A percentile compares a stretch with the other conserved stretches of the same genome.
These are phyloP conservation scores for Penicillium sp. DNA, from an alignment of 2,329 filamentous ascomycete species.

Conservation along the genomic window DNA sequence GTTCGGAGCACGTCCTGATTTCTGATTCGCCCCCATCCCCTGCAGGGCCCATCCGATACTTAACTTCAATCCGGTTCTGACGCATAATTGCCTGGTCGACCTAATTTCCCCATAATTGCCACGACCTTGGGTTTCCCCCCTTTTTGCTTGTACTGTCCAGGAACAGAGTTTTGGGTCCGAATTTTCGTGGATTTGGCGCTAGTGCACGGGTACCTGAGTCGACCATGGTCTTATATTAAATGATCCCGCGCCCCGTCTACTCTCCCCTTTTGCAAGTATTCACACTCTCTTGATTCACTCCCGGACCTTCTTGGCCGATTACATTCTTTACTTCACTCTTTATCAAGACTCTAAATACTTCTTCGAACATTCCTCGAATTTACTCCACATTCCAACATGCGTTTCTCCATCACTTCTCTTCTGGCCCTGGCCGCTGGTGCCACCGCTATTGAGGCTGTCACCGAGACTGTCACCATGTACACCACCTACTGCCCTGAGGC, in stretches of 20 bases:
- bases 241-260: slow-evolving; percentile 4
- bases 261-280: slow-evolving; percentile 13
- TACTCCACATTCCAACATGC: slow-evolving; percentile 46
- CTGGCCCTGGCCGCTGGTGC: slow-evolving; percentile 42
- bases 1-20: neutral
- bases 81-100: neutral
- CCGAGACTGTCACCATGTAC: slow-evolving; percentile 65
- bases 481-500: slow-evolving; percentile 72
- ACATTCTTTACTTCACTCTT: slow-evolving; percentile 19
- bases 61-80: neutral
- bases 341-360: slow-evolving; percentile 1
- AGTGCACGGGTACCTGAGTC: slow-evolving; percentile 26
- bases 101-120: slow-evolving; percentile 1
- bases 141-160: neutral
- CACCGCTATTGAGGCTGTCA: slow-evolving; percentile 48
- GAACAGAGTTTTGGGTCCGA: neutral
- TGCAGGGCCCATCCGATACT: neutral
- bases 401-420: slow-evolving; percentile 48
- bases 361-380: slow-evolving; percentile 3
- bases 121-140: neutral
- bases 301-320: slow-evolving; percentile 22
- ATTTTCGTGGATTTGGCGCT: neutral
- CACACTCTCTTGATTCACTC: slow-evolving; percentile 17
- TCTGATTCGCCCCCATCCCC: neutral
- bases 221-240: slow-evolving; percentile 15